Evolutionary conservation across 805 yeast genomes (phyloP).

Genomic region (Saturnispora hagleri): DNA sequence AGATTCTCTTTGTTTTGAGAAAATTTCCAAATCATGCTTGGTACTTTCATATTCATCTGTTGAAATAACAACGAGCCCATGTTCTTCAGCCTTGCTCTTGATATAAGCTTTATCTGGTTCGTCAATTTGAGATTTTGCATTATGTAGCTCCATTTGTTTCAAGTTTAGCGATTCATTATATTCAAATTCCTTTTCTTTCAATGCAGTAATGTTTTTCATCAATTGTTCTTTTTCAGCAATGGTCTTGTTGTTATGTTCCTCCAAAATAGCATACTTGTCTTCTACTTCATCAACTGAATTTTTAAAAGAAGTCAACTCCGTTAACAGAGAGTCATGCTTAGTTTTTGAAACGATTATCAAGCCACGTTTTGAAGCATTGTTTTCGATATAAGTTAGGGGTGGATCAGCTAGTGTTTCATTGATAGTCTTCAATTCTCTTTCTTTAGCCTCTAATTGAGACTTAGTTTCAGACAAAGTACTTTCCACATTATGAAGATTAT

Average conservation of each 20-base stretch:
- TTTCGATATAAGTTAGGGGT: slow-evolving; percentile 14
- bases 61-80: slow-evolving; percentile 14
- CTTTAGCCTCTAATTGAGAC: neutral
- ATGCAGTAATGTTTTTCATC: neutral
- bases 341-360: slow-evolving; percentile 12
- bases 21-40: neutral
- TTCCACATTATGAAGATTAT: neutral
- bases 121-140: slow-evolving; percentile 3
- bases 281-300: slow-evolving; percentile 3
- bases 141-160: neutral
- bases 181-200: neutral
- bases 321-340: neutral
- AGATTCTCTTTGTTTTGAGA: neutral
- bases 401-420: slow-evolving; percentile 11
- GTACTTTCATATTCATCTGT: neutral
- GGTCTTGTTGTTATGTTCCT: neutral
- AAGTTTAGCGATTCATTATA: neutral
- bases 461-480: neutral
- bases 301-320: neutral
- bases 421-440: slow-evolving; percentile 5
- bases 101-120: slow-evolving; percentile 16
- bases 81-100: slow-evolving; percentile 11
- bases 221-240: slow-evolving; percentile 2
- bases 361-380: slow-evolving; percentile 12
- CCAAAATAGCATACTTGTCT: neutral